Evolutionary conservation across 2,329 filamentous ascomycete genomes (phyloP), one percentile per base, ranked within the genome.

Genomic region (Cercospora janseana): DNA sequence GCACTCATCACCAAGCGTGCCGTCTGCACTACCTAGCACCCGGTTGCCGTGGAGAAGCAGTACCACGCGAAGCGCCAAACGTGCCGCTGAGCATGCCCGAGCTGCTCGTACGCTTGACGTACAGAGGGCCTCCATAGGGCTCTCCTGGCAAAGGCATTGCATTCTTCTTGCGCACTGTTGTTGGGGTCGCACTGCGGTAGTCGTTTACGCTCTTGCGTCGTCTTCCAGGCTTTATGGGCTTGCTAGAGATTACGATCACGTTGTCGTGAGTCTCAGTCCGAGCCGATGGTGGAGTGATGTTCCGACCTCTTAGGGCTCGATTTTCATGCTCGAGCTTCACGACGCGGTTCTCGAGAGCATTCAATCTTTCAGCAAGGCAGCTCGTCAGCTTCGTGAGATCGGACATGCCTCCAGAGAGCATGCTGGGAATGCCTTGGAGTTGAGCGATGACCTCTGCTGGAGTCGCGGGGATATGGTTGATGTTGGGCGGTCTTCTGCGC

Each of bases 71-170:
- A 40, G 35, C 10, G 4, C n/a, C 21, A 15, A 40, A 40, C 18
- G 21, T 44, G 28, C 28, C 16, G 13, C 41, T 27, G 8, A 44
- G 24, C 41, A 44, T 44, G 5, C 41, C 18, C 4, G 41, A 31
- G 7, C 41, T 26, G 16, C 28, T 15, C 15, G 46, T 34, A 7
- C 24, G 40, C 13, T 12, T 18, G 3, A 13, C 29, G 46, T 31
- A 49, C 23, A 35, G 40, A 4, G 47, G 47, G 5, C 47, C 47
- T 5, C 47, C 47, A 13, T 49, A 49, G 20, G 40, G n/a, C 12
- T 29, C 37, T 2, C 47, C 47, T 3, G 47, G 38, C 4, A 49
- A 6, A 3, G 47, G 47, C 23, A 31, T 23, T 8, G 47, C 29
- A 6, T 34, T 31, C 46, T 43, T 42, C 37, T 44, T 50, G 5